phyloP scores from a whole-genome alignment of 768 basidiomycete genomes.

The Rhodotorula babjevae region DNA sequence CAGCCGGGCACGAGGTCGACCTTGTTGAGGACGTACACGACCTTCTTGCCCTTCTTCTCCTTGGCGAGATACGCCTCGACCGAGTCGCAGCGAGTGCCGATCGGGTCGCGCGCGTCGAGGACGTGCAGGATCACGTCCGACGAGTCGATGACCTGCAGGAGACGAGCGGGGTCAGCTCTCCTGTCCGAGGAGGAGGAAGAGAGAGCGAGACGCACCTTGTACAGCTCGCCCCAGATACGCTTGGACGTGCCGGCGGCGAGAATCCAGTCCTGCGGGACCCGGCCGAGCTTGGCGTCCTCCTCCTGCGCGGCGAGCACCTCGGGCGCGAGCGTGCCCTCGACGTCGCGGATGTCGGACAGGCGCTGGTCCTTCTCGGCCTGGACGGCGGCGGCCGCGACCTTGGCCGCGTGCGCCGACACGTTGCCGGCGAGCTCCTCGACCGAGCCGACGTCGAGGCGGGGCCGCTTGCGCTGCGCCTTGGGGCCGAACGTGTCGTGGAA shows the following conservation, averaged over 20 bases:
- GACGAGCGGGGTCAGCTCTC: too few relatives aligned
- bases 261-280: slow-evolving; percentile 42
- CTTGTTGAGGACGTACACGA: slow-evolving; percentile 95
- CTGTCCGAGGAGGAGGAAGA: too few relatives aligned
- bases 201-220: slow-evolving; percentile 56
- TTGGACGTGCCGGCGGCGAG: slow-evolving; percentile 92
- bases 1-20: slow-evolving; percentile 97
- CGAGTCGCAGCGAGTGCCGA: slow-evolving; percentile 91
- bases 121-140: slow-evolving; percentile 94
- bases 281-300: slow-evolving; percentile 23
- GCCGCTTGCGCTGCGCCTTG: slow-evolving; percentile 87
- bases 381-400: slow-evolving; percentile 10
- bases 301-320: slow-evolving; percentile 25
- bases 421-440: slow-evolving; percentile 74
- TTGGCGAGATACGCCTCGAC: slow-evolving; percentile 88
- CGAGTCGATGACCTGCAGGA: slow-evolving; percentile 74
- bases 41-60: slow-evolving; percentile 95
- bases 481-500: slow-evolving; percentile 92
- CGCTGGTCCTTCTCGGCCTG: slow-evolving; percentile 28
- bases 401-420: slow-evolving; percentile 13
- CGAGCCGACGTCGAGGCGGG: slow-evolving; percentile 77
- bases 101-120: slow-evolving; percentile 87
- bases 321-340: slow-evolving; percentile 29
- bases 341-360: slow-evolving; percentile 28
- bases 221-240: slow-evolving; percentile 94